Base-by-base conservation (phyloP, 169 alveolate species). In the Ophryocystis elektroscirrha region DNA sequence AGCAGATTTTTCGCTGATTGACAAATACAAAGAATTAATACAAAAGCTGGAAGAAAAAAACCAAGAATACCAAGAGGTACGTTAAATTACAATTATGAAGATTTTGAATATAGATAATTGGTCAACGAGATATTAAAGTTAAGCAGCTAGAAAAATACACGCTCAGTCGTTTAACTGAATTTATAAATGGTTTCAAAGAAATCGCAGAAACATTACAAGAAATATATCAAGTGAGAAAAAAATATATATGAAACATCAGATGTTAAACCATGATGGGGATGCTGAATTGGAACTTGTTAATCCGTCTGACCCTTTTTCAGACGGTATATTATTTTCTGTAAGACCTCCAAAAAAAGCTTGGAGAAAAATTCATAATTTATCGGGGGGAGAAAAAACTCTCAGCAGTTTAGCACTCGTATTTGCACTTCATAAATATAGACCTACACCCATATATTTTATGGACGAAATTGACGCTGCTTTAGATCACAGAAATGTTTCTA, bases 391-490 rank as follows among this genome's bases (percentile, higher is more conserved):
- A 72, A 91, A 89, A 67, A 93, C 99, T 9, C 61, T 93, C 24
- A 70, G 92, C 43, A 84, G 96, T 23, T 67, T 94, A 16, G 81
- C 96, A 6, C 73, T 94, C 56, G 93, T 94, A 3, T 91, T 94
- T 63, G 99, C 99, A 36, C 65, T 91, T 23, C 99, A 93, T 75
- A 86, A 84, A 59, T 91, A 78, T 68, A 84, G 87, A 64, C 99
- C 98, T 1, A 86, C 95, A 23, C 96, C 97, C 1, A 69, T 94
- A 32, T 91, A 91, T 70, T 87, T 90, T 65, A 85, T 94, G 94
- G 99, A 94, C 56, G 99, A 94, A 67, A 89, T 94, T 6, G 99
- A 94, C 70, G 99, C 99, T 1, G 98, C 98, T 9, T 75, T 94
- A n/a, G 99, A 94, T 63, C 81, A 79, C 65, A 79, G 90, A 51